These are phyloP conservation scores for Aspergillus aculeatus DNA, from an alignment of 2,329 filamentous ascomycete species.

Conservation along the genomic window DNA sequence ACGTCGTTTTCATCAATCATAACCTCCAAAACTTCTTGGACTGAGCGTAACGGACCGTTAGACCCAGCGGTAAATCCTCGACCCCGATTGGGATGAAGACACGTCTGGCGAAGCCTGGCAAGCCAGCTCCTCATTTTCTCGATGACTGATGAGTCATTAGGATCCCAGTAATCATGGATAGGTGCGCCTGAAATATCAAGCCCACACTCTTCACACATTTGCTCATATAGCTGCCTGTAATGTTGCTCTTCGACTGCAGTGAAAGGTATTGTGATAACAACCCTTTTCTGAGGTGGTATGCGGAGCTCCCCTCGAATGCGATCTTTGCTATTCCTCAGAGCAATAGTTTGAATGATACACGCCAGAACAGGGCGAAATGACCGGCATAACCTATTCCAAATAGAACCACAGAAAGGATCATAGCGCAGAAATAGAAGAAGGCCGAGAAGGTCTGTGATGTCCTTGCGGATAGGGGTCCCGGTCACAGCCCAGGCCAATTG, in stretches of 20 bases:
- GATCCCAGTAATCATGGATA: slow-evolving; percentile 61
- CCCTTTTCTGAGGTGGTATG: slow-evolving; percentile 78
- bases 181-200: slow-evolving; percentile 66
- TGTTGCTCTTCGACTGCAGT: slow-evolving; percentile 88
- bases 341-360: slow-evolving; percentile 67
- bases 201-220: slow-evolving; percentile 70
- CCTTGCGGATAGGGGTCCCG: slow-evolving; percentile 81
- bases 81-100: slow-evolving; percentile 74
- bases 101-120: slow-evolving; percentile 73
- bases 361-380: slow-evolving; percentile 64
- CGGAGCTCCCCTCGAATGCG: slow-evolving; percentile 73
- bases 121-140: slow-evolving; percentile 80
- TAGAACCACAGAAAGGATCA: slow-evolving; percentile 67
- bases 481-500: slow-evolving; percentile 89
- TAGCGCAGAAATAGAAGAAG: slow-evolving; percentile 78
- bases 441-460: slow-evolving; percentile 75
- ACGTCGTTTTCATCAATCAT: slow-evolving; percentile 87
- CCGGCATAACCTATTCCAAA: slow-evolving; percentile 68
- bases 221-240: slow-evolving; percentile 71
- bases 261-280: slow-evolving; percentile 86
- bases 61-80: slow-evolving; percentile 61
- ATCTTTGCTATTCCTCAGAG: slow-evolving; percentile 83
- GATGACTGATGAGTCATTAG: slow-evolving; percentile 55
- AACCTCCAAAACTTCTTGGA: slow-evolving; percentile 79
- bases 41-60: slow-evolving; percentile 68